phyloP scores from a whole-genome alignment of 148 eudicot genomes.

The Rhododendron ferrugineum region DNA sequence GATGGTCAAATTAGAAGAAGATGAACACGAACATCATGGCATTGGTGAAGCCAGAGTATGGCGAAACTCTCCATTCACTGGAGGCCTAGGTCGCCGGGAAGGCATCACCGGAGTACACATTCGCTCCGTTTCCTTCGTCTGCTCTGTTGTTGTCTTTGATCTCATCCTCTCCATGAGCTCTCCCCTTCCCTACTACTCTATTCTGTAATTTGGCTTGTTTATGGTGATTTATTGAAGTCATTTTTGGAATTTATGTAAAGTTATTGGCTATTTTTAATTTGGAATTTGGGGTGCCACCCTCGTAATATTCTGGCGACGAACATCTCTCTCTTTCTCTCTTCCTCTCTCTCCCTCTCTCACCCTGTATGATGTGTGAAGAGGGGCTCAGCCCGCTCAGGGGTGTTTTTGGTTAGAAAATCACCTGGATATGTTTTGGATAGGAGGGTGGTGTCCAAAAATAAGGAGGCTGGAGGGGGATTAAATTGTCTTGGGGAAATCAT shows the following conservation, averaged over 20 bases:
- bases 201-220: background rate
- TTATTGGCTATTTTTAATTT: too few relatives aligned
- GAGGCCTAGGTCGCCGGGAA: background rate
- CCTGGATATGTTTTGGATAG: too few relatives aligned
- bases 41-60: background rate
- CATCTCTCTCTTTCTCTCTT: too few relatives aligned
- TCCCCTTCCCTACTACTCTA: background rate
- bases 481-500: too few relatives aligned
- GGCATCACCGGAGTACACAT: background rate
- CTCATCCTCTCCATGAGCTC: constrained; percentile 51
- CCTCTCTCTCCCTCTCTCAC: too few relatives aligned
- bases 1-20: background rate
- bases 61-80: background rate
- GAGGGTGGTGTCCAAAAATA: too few relatives aligned
- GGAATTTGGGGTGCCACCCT: too few relatives aligned
- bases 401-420: too few relatives aligned
- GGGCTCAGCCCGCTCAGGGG: too few relatives aligned
- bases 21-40: background rate
- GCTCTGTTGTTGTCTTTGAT: constrained; percentile 44
- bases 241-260: background rate
- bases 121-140: constrained; percentile 35
- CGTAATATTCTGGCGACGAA: too few relatives aligned
- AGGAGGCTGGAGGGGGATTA: too few relatives aligned
- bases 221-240: background rate
- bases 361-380: too few relatives aligned